phyloP scores from a whole-genome alignment of 345 rosid species.

The Carallia brachiata region DNA sequence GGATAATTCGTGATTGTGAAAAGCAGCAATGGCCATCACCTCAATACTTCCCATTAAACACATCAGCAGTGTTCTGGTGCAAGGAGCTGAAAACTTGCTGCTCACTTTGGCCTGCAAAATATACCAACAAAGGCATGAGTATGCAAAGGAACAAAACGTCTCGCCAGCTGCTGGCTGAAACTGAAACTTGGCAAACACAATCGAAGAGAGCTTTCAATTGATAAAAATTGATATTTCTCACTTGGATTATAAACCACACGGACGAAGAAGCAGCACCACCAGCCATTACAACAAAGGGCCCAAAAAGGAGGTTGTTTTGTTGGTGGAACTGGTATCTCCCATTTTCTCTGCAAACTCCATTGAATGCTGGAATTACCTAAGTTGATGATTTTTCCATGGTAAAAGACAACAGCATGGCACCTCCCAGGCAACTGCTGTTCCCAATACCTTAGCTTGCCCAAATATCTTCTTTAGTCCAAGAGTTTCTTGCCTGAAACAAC shows the following conservation, averaged over 20 bases:
- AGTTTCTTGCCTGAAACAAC: conserved; percentile 59
- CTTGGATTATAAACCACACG: conserved; percentile 82
- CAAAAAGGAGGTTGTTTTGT: conserved; percentile 42
- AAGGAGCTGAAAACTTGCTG: conserved; percentile 69
- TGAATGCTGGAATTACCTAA: conserved; percentile 67
- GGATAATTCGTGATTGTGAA: too few species aligned
- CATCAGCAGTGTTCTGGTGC: conserved; percentile 49
- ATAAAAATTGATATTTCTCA: conserved; percentile 16
- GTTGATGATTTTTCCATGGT: conserved; percentile 61
- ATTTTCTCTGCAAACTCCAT: conserved; percentile 57
- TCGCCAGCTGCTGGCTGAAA: too few species aligned
- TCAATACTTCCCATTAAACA: too few species aligned
- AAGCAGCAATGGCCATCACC: too few species aligned
- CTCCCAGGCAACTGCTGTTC: conserved; percentile 77
- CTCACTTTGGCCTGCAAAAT: conserved; percentile 55
- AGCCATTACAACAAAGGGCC: conserved; percentile 60
- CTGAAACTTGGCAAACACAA: too few species aligned
- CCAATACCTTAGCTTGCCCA: conserved; percentile 76
- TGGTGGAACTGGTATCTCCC: conserved; percentile 15
- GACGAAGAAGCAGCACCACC: conserved; percentile 66
- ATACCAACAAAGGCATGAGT: too few species aligned
- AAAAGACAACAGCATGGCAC: conserved; percentile 93
- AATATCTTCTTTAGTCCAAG: conserved; percentile 55
- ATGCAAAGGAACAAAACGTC: too few species aligned
- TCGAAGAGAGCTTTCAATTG: not conserved